Base-by-base conservation (phyloP, 805 yeast species). In the Candida khao-thaluensis region DNA sequence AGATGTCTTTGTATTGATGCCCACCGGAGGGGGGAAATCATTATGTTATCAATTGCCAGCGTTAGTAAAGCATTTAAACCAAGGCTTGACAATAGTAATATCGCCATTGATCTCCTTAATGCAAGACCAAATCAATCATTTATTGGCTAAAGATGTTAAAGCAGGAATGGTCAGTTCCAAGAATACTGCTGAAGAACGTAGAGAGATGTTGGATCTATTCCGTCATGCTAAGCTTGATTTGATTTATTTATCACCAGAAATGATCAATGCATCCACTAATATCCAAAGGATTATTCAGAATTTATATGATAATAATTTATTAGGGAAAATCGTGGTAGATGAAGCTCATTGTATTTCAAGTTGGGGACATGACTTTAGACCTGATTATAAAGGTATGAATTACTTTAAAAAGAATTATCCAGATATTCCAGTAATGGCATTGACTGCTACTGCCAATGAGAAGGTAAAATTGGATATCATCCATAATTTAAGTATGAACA, bases 341-440 rank as follows among this genome's bases (percentile, higher is more conserved):
- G 99, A 88, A 57, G 99, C 99, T 0, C 99, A 93, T 64, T 93
- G 99, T 72, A 95, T 93, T 31, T 87, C 96, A 37, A 84, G 95
- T 8, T 93, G 99, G 99, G 99, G 99, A 15, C 99, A 93, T 62
- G 99, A 93, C 61, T 93, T 93, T 60, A 72, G 99, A 37, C 97
- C 98, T 0, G 98, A 93, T 60, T 93, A 93, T 64, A 86, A 89
- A 52, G 84, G 82, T 8, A 69, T 93, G 54, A 77, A 79, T 24
- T 74, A 72, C 48, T 85, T 93, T 60, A 88, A 88, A 53, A 60
- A 65, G 14, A 74, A 77, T 35, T 93, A 76, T 55, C 95, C 95
- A 0, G 74, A 74, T 37, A 78, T 88, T 4, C 99, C 99, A 1
- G 70, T 93, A 44, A 89, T 93, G 88, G 99, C 98, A 0, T 69